Conservation (phyloP, 495 filamentous ascomycete genomes). For the Hyaloscypha bicolor region DNA sequence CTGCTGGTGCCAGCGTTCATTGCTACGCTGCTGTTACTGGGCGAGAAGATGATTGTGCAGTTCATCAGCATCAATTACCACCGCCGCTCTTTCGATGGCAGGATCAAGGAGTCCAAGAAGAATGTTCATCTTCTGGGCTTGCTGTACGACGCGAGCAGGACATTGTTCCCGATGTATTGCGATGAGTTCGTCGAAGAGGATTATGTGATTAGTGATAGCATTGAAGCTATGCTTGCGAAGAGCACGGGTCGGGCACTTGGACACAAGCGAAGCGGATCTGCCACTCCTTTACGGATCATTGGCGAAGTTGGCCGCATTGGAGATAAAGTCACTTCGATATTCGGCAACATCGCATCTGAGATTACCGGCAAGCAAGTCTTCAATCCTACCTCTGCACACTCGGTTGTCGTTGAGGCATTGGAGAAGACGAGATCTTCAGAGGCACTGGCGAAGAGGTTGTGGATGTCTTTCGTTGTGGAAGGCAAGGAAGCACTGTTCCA, state of each 20-base stretch:
- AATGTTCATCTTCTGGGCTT: constrained; percentile 76
- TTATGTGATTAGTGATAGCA: constrained; percentile 80
- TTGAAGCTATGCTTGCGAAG: constrained; percentile 48
- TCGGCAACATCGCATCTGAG: constrained; percentile 93
- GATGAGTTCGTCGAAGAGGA: constrained; percentile 90
- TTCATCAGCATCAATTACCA: constrained; percentile 95
- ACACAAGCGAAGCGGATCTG: constrained; percentile 56
- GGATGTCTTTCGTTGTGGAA: constrained; percentile 98
- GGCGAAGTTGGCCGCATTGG: constrained; percentile 79
- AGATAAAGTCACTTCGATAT: constrained; percentile 86
- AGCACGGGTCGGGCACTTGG: constrained; percentile 40
- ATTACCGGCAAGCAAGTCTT: constrained; percentile 95
- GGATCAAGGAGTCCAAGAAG: constrained; percentile 87
- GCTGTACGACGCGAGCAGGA: constrained; percentile 86
- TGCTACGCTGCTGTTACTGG: constrained; percentile 74
- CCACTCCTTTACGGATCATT: constrained; percentile 76
- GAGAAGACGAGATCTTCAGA: constrained; percentile 82
- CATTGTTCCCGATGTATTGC: constrained; percentile 89
- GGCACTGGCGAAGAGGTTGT: constrained; percentile 86
- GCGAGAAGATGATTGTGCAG: constrained; percentile 83
- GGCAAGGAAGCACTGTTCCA: constrained; percentile 75
- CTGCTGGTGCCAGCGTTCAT: constrained; percentile 78
- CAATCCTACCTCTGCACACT: constrained; percentile 85
- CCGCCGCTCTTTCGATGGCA: constrained; percentile 84
- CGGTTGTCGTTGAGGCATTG: constrained; percentile 77